A percentile compares a stretch with the other conserved stretches of the same genome.
Evolutionary conservation across 2,329 filamentous ascomycete genomes (phyloP).

Genomic region (Eurotiales sp.): DNA sequence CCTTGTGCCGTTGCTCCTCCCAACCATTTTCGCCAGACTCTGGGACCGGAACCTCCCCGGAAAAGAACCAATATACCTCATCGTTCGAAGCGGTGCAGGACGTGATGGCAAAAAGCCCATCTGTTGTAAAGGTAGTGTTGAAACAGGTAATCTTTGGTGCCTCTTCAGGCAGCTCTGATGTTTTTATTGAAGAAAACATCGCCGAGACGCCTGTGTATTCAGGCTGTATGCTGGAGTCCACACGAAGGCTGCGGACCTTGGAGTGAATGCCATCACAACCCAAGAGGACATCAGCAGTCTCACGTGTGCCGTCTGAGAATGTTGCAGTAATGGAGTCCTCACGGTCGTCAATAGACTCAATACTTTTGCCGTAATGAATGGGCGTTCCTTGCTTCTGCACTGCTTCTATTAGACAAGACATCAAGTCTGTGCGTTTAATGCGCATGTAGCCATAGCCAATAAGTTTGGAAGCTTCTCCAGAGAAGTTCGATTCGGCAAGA

Average conservation of each 20-base stretch:
- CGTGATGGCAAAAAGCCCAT: conserved; percentile 26
- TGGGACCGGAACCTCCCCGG: conserved; percentile 26
- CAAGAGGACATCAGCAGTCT: conserved; percentile 28
- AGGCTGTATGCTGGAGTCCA: conserved; percentile 26
- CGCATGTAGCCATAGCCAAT: conserved; percentile 29
- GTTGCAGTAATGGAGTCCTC: conserved; percentile 20
- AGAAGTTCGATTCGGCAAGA: background rate
- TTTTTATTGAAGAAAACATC: conserved; percentile 18
- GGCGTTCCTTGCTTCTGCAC: conserved; percentile 21
- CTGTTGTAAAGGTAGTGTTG: conserved; percentile 26
- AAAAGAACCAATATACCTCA: conserved; percentile 30
- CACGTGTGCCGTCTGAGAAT: conserved; percentile 28
- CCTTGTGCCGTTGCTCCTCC: conserved; percentile 26
- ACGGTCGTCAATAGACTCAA: conserved; percentile 22
- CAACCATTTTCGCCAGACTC: conserved; percentile 29
- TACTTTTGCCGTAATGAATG: conserved; percentile 23
- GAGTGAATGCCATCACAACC: conserved; percentile 43
- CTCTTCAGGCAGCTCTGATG: conserved; percentile 2
- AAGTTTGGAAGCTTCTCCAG: conserved; percentile 12
- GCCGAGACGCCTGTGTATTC: conserved; percentile 33
- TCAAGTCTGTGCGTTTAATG: conserved; percentile 27
- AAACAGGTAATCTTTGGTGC: conserved; percentile 19
- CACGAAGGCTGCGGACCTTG: conserved; percentile 26
- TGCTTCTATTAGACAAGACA: conserved; percentile 24
- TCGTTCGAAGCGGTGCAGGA: conserved; percentile 23